A percentile compares a stretch with the other conserved stretches of the same genome.
Conservation (phyloP, 2,329 filamentous ascomycete species). For the Ramularia collo-cygni region DNA sequence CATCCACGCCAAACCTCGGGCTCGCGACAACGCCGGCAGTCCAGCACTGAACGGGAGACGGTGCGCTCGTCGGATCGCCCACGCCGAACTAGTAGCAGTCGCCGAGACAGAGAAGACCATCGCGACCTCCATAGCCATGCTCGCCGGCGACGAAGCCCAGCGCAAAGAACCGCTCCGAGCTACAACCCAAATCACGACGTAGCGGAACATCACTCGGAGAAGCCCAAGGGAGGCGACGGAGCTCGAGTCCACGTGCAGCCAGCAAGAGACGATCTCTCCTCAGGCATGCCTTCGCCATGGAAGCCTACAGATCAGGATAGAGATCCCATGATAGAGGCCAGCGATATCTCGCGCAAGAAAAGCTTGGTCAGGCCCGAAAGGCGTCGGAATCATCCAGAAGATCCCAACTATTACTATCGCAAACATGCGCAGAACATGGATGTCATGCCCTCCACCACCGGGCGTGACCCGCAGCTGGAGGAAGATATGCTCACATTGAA, state of each 20-base stretch:
- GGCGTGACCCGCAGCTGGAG: constrained; percentile 81
- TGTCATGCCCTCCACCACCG: constrained; percentile 82
- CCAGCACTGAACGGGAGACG: constrained; percentile 59
- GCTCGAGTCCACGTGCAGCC: constrained; percentile 9
- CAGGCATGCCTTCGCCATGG: constrained; percentile 40
- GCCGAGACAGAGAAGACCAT: constrained; percentile 15
- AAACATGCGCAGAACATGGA: constrained; percentile 93
- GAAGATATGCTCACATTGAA: constrained; percentile 47
- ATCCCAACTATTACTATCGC: constrained; percentile 93
- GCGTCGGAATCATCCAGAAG: constrained; percentile 73
- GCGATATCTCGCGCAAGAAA: constrained; percentile 63
- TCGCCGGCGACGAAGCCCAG: constrained; percentile 14
- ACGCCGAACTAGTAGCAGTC: constrained; percentile 18
- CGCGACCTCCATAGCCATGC: constrained; percentile 14
- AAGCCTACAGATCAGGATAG: constrained; percentile 37
- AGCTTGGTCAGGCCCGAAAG: constrained; percentile 87
- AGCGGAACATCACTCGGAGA: constrained; percentile 12
- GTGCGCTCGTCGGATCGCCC: constrained; percentile 15
- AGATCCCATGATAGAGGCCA: constrained; percentile 46
- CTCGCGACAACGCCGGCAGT: constrained; percentile 57
- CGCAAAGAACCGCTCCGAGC: constrained; percentile 5
- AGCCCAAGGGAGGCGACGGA: constrained; percentile 31
- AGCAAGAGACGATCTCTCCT: constrained; percentile 10
- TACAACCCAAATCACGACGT: constrained; percentile 10
- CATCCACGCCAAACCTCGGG: constrained; percentile 40